Evolutionary conservation across 1,284 basidiomycete genomes (phyloP), one percentile per base, ranked within the genome.

Genomic region (Kalmanozyma brasiliensis): DNA sequence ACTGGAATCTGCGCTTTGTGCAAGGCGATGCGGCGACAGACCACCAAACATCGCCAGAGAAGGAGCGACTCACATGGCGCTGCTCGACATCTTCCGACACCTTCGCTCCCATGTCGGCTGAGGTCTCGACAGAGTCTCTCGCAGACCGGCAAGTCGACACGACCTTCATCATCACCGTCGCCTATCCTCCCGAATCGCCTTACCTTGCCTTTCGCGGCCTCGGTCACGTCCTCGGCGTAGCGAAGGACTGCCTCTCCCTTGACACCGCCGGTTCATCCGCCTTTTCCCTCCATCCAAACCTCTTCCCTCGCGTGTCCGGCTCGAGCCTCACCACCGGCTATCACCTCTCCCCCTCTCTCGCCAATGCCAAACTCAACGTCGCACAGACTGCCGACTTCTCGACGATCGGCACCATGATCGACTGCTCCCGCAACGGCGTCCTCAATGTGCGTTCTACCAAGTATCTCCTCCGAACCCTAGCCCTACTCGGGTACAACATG

Each of bases 391-490:
- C 64, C 4, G 55, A 66, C 43, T 79, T 76, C 52, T 49, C 66
- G 9, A 78, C 70, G 8, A 53, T 80, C n/a, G 78, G 83, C 4
- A 79, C 82, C 47, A 83, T 83, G 83, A 79, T 83, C 42, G 83
- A 83, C 63, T 83, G 83, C 49, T 82, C 79, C 26, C 63, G 83
- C 9, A 83, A 83, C 42, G 83, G 83, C 14, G 83, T 83, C 0
- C 69, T 83, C 43, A 76, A 67, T 20, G 67, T 79, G 4, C 61
- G 62, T 6, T 63, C 71, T 9, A 71, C 78, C 30, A 78, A 81
- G 45, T 78, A 67, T 30, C 58, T 83, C 13, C 47, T 78, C 5
- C 70, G 81, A 13, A 77, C 74, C 9, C 65, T 83, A 8, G 75
- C 82, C 0, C 47, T 82, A 4, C 72, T 81, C 46, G 83, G 83